phyloP scores from a whole-genome alignment of 1,284 basidiomycete genomes.

The Rhodofomes roseus region DNA sequence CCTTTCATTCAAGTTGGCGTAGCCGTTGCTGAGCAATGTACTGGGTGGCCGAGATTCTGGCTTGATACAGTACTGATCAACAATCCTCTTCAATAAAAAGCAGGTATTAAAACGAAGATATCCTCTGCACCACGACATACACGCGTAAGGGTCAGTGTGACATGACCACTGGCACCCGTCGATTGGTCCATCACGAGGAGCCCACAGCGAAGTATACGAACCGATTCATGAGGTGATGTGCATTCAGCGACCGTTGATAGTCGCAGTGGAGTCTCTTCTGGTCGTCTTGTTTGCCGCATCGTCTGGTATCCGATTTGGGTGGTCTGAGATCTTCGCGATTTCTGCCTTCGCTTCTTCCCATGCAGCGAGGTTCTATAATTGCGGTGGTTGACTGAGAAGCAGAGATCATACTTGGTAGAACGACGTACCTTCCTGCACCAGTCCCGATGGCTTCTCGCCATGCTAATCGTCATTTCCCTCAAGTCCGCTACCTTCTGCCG shows the following conservation, averaged over 20 bases:
- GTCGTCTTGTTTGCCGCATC: conserved; percentile 17
- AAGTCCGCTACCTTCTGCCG: conserved; percentile 97
- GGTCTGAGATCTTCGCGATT: conserved; percentile 84
- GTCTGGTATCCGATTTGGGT: conserved; percentile 69
- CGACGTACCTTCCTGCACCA: conserved; percentile 85
- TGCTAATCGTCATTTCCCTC: conserved; percentile 86
- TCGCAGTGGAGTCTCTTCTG: conserved; percentile 58
- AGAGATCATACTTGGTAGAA: conserved; percentile 9
- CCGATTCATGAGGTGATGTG: neutral
- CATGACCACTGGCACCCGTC: too few relatives aligned
- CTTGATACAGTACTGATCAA: neutral
- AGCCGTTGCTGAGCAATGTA: too few relatives aligned
- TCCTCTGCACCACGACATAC: too few relatives aligned
- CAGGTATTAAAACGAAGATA: neutral
- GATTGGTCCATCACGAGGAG: too few relatives aligned
- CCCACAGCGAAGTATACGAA: neutral
- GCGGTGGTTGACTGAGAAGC: conserved; percentile 2
- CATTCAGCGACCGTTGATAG: conserved; percentile 42
- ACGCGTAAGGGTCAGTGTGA: too few relatives aligned
- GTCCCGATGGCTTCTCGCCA: conserved; percentile 89
- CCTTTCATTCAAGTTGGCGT: too few relatives aligned
- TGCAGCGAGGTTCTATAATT: conserved; percentile 82
- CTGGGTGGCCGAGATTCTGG: too few relatives aligned
- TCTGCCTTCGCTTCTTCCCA: conserved; percentile 96
- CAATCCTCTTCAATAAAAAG: neutral